Percentiles rank a stretch among this genome's conserved stretches.
phyloP scores from a whole-genome alignment of 2,329 filamentous ascomycete genomes.

The Chrysoporthe puriensis region DNA sequence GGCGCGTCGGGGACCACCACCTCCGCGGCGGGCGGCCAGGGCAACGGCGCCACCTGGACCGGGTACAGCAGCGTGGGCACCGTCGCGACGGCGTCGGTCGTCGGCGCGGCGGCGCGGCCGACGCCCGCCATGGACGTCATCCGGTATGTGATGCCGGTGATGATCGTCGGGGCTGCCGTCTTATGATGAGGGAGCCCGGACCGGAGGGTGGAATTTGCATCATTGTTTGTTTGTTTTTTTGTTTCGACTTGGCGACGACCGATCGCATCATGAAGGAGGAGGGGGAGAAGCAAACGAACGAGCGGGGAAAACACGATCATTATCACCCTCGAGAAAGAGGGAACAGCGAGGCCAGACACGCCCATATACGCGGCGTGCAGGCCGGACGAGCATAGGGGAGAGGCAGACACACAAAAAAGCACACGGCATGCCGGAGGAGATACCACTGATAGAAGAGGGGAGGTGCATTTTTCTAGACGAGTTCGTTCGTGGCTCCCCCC shows the following conservation, averaged over 20 bases:
- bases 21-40: neutral
- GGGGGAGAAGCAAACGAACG: neutral
- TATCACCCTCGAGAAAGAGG: neutral
- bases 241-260: neutral
- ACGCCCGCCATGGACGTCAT: conserved; percentile 14
- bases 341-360: neutral
- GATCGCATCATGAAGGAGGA: neutral
- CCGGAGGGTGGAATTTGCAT: neutral
- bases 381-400: neutral
- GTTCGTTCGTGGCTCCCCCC: conserved; percentile 17
- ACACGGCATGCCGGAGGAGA: conserved; percentile 1
- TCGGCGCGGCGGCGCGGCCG: conserved; percentile 22
- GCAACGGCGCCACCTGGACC: conserved; percentile 20
- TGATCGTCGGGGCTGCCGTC: conserved; percentile 21
- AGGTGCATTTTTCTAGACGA: conserved; percentile 18
- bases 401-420: neutral
- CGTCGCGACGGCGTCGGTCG: conserved; percentile 25
- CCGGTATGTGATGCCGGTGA: conserved; percentile 19
- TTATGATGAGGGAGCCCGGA: conserved; percentile 1
- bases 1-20: neutral
- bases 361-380: neutral
- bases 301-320: neutral
- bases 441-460: conserved; percentile 16
- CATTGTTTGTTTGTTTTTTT: neutral
- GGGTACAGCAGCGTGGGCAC: conserved; percentile 26